Percentiles rank a stretch among this genome's conserved stretches.
phyloP scores from a whole-genome alignment of 2,329 filamentous ascomycete species.

The Aureobasidium uvarum region DNA sequence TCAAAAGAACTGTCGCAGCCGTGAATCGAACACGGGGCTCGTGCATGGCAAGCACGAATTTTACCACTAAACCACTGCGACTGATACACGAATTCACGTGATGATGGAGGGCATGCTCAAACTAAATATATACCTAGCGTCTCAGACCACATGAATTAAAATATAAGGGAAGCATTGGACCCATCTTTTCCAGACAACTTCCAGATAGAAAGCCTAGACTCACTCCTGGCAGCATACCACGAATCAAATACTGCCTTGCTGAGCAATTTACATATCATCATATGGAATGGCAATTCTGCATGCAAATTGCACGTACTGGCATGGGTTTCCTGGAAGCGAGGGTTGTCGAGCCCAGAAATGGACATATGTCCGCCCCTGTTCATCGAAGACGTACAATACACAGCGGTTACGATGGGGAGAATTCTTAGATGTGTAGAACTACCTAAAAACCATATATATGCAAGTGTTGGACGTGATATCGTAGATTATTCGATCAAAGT shows the following conservation, averaged over 20 bases:
- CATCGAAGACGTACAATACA: too few relatives aligned
- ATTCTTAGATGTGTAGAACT: background rate
- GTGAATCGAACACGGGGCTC: conserved; percentile 26
- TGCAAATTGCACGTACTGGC: background rate
- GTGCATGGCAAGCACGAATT: conserved; percentile 25
- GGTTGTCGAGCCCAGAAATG: background rate
- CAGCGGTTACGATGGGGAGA: fast-evolving
- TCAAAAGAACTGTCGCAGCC: conserved; percentile 14
- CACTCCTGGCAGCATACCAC: too few relatives aligned
- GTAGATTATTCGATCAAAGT: background rate
- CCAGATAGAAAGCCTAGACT: too few relatives aligned
- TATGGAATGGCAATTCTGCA: too few relatives aligned
- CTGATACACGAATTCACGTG: background rate
- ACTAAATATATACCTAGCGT: too few relatives aligned
- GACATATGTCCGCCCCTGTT: background rate
- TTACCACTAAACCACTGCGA: conserved; percentile 26
- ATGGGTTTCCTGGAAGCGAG: background rate
- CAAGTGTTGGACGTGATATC: background rate
- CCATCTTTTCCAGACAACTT: too few relatives aligned
- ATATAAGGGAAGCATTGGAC: too few relatives aligned
- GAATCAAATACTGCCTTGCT: too few relatives aligned
- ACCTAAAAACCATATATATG: background rate
- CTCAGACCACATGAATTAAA: too few relatives aligned
- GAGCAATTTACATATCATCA: too few relatives aligned
- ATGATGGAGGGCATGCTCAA: too few relatives aligned